Conservation (phyloP, 805 yeast genomes). For the Schizosaccharomyces octosporus region DNA sequence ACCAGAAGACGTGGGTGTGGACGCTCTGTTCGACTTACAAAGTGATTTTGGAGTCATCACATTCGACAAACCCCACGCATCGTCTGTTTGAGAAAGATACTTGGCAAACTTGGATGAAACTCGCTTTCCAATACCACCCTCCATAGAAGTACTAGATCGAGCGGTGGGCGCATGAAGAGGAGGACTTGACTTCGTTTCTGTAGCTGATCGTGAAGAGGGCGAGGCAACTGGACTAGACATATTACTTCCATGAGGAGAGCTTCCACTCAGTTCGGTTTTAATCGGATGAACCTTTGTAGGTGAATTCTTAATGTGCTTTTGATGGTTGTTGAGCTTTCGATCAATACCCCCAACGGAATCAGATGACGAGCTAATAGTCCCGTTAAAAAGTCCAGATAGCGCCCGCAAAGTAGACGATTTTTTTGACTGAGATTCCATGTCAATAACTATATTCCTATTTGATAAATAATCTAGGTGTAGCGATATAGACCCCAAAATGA, state of each 20-base stretch:
- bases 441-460: background rate
- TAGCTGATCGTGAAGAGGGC: too few species aligned
- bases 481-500: background rate
- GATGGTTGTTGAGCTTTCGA: background rate
- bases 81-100: background rate
- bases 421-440: background rate
- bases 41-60: background rate
- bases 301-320: background rate
- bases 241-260: background rate
- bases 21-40: too few species aligned
- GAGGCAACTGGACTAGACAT: background rate
- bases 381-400: background rate
- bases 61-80: background rate
- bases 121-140: background rate
- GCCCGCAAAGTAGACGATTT: background rate
- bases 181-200: too few species aligned
- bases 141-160: background rate
- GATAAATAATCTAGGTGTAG: background rate
- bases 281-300: background rate
- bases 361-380: background rate
- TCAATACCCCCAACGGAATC: background rate
- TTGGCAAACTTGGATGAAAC: background rate
- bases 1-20: background rate
- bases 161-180: background rate
- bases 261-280: background rate